Percentiles rank a stretch among this genome's conserved stretches.
Evolutionary conservation across 2,329 filamentous ascomycete genomes (phyloP).

Genomic region (Pseudophaeomoniella oleicola): DNA sequence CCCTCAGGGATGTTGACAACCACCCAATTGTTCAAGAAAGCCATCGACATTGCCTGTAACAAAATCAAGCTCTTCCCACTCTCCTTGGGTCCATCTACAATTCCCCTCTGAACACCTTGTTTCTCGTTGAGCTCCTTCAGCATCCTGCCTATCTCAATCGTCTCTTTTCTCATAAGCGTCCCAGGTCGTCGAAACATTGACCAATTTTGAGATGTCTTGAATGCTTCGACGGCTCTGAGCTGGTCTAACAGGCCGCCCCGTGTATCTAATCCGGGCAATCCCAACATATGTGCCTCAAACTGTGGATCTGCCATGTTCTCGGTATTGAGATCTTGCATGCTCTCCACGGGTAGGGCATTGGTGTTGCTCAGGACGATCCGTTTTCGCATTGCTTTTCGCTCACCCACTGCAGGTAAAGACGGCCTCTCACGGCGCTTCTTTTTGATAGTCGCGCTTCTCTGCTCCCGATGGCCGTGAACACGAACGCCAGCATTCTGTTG

Average conservation of each 20-base stretch:
- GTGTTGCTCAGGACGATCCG: slow-evolving; percentile 85
- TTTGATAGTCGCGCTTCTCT: slow-evolving; percentile 27
- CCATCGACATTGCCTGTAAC: slow-evolving; percentile 71
- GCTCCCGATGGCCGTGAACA: slow-evolving; percentile 22
- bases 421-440: slow-evolving; percentile 25
- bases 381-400: slow-evolving; percentile 77
- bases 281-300: slow-evolving; percentile 46
- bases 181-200: slow-evolving; percentile 70
- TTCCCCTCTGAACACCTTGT: slow-evolving; percentile 31
- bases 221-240: slow-evolving; percentile 71
- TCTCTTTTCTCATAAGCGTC: slow-evolving; percentile 63
- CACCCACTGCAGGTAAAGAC: slow-evolving; percentile 54
- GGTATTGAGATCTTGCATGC: slow-evolving; percentile 45
- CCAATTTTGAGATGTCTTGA: slow-evolving; percentile 85
- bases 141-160: slow-evolving; percentile 52
- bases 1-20: slow-evolving; percentile 84
- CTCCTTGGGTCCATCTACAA: slow-evolving; percentile 59
- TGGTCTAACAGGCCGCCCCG: slow-evolving; percentile 60
- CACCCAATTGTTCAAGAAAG: slow-evolving; percentile 70
- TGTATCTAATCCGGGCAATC: slow-evolving; percentile 46
- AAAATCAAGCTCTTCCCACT: slow-evolving; percentile 79
- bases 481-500: not conserved
- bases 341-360: slow-evolving; percentile 68
- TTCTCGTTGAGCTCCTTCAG: slow-evolving; percentile 41
- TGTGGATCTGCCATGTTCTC: slow-evolving; percentile 40